Evolutionary conservation across 208 protist genomes (phyloP).

Genomic region (Naegleria lovaniensis): DNA sequence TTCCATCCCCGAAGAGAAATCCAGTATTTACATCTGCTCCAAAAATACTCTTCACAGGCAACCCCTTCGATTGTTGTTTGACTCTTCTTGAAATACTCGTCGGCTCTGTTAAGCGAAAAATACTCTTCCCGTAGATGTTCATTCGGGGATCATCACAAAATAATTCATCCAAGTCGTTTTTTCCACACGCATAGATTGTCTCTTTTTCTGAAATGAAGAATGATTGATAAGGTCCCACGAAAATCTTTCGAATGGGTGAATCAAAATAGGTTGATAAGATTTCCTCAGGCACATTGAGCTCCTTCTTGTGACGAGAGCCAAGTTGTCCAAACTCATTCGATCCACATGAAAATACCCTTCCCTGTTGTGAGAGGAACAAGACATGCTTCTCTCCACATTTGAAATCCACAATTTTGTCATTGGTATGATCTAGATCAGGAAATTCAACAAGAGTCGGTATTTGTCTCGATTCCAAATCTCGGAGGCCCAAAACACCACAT

Average conservation of each 20-base stretch:
- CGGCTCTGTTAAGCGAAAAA: neutral
- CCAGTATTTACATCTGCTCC: neutral
- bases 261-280: neutral
- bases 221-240: neutral
- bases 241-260: neutral
- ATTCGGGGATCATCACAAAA: neutral
- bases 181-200: neutral
- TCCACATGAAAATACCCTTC: neutral
- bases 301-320: neutral
- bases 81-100: neutral
- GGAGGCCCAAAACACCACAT: neutral
- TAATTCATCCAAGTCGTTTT: neutral
- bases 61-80: neutral
- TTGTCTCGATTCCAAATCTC: neutral
- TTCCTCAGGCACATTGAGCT: neutral
- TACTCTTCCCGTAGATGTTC: no score
- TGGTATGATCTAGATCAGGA: neutral
- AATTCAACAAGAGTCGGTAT: neutral
- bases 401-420: neutral
- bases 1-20: neutral
- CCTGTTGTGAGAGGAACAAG: neutral
- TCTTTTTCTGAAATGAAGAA: neutral
- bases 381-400: neutral
- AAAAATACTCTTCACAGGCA: neutral
- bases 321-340: neutral